phyloP scores from a whole-genome alignment of 2,329 filamentous ascomycete species.

The Colletotrichum aenigma region DNA sequence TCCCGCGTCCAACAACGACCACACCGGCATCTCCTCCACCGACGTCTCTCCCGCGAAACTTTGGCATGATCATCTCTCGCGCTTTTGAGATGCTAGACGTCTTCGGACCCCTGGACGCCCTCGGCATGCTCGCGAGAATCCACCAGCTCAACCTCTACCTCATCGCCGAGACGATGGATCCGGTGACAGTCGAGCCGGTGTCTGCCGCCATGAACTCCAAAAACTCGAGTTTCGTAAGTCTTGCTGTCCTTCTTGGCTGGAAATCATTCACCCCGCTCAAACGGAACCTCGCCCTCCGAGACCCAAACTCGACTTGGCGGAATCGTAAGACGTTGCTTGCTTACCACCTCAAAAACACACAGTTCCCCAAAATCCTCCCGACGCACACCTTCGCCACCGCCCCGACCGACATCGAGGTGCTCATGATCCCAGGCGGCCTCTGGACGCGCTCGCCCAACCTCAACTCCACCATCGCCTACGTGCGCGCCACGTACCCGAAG shows the following conservation, averaged over 20 bases:
- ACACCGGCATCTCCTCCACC: neutral
- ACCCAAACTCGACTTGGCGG: neutral
- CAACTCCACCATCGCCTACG: conserved; percentile 32
- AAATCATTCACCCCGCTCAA: neutral
- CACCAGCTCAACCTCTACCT: conserved; percentile 11
- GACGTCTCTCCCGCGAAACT: conserved; percentile 24
- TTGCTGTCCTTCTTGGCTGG: neutral
- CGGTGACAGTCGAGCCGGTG: neutral
- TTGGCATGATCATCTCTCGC: conserved; percentile 48
- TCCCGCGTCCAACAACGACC: neutral
- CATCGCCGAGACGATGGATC: conserved; percentile 14
- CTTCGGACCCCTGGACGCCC: conserved; percentile 49
- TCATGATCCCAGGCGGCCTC: conserved; percentile 59
- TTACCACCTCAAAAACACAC: neutral
- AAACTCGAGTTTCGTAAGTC: conserved; percentile 18
- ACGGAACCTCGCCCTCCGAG: neutral
- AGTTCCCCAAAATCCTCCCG: conserved; percentile 22
- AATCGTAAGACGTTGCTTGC: neutral
- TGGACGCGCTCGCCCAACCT: conserved; percentile 27
- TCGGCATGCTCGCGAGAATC: conserved; percentile 24
- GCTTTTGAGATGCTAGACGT: conserved; percentile 50
- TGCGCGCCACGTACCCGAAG: conserved; percentile 38
- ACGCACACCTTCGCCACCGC: conserved; percentile 48
- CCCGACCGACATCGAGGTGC: conserved; percentile 51
- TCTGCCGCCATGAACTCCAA: conserved; percentile 6